Evolutionary conservation across 2,329 filamentous ascomycete species (phyloP).

Genomic region (Orbilia brochopaga): DNA sequence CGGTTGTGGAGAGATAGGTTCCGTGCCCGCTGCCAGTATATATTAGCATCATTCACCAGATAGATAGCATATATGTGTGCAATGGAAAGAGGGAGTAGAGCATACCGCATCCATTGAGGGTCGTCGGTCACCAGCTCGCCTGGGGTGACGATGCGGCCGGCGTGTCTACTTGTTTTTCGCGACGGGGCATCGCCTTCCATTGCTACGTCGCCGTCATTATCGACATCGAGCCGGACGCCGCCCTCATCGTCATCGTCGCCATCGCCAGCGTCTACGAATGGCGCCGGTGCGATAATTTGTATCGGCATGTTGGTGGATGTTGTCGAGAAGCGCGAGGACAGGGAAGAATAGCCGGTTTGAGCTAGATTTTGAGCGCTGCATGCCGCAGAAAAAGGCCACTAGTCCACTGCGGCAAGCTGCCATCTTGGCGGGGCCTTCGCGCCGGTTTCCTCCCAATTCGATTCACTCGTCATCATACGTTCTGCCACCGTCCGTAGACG

Average conservation of each 20-base stretch:
- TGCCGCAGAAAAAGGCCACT: slow-evolving; percentile 25
- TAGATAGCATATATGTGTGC: slow-evolving; percentile 16
- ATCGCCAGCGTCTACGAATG: slow-evolving; percentile 65
- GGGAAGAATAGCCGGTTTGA: neutral
- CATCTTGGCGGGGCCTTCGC: neutral
- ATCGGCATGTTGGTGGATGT: slow-evolving; percentile 35
- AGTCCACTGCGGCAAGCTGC: neutral
- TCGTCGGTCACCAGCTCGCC: slow-evolving; percentile 87
- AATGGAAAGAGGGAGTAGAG: neutral
- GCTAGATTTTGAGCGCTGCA: slow-evolving; percentile 18
- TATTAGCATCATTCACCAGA: slow-evolving; percentile 48
- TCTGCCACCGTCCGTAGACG: neutral
- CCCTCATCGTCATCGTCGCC: slow-evolving; percentile 72
- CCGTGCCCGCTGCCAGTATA: slow-evolving; percentile 75
- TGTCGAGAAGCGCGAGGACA: neutral
- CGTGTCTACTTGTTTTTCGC: slow-evolving; percentile 13
- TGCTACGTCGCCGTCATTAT: slow-evolving; percentile 51
- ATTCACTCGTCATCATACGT: neutral
- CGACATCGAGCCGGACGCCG: slow-evolving; percentile 61
- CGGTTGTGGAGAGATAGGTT: slow-evolving; percentile 73
- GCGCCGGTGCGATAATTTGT: slow-evolving; percentile 46
- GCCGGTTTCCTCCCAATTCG: neutral
- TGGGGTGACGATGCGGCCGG: slow-evolving; percentile 73
- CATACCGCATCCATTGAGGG: slow-evolving; percentile 90
- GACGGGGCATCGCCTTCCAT: slow-evolving; percentile 29